These are phyloP conservation scores for Sisymbrium irio DNA, from an alignment of 345 rosid genomes.

Conservation along the genomic window DNA sequence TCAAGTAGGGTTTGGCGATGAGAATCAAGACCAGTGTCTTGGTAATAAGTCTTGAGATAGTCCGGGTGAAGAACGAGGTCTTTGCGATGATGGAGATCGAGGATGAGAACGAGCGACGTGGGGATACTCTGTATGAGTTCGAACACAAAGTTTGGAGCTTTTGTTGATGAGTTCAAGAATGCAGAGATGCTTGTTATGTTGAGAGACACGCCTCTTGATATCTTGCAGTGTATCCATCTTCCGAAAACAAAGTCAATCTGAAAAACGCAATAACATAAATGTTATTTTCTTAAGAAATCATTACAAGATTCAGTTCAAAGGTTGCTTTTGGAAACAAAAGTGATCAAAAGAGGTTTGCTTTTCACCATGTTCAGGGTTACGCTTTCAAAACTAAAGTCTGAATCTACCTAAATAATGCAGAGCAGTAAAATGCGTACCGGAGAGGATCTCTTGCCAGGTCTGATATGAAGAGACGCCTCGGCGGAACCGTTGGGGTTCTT, in stretches of 20 bases:
- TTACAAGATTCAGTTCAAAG: neutral
- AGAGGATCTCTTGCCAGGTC: constrained; percentile 59
- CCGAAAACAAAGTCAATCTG: constrained; percentile 86
- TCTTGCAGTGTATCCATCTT: constrained; percentile 75
- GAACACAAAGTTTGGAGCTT: constrained; percentile 71
- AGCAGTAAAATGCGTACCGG: constrained; percentile 46
- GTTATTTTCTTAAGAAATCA: neutral
- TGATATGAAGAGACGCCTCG: constrained; percentile 57
- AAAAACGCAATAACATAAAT: too few relatives aligned
- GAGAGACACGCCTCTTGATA: constrained; percentile 69
- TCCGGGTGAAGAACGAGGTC: constrained; percentile 63
- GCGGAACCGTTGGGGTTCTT: constrained; percentile 53
- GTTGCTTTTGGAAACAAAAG: too few relatives aligned
- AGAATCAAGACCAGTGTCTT: constrained; percentile 57
- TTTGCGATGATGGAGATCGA: constrained; percentile 78
- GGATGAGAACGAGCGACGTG: constrained; percentile 57
- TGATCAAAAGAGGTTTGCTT: too few relatives aligned
- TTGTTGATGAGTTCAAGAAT: constrained; percentile 63
- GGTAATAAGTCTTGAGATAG: constrained; percentile 67
- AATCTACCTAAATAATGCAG: neutral
- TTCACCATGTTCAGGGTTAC: too few relatives aligned
- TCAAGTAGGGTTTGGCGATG: constrained; percentile 53
- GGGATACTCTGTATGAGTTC: constrained; percentile 78
- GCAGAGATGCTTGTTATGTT: constrained; percentile 77
- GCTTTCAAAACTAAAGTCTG: too few relatives aligned